Evolutionary conservation across 345 rosid genomes (phyloP), one percentile per base, ranked within the genome.

Genomic region (Diplotaxis tenuifolia): DNA sequence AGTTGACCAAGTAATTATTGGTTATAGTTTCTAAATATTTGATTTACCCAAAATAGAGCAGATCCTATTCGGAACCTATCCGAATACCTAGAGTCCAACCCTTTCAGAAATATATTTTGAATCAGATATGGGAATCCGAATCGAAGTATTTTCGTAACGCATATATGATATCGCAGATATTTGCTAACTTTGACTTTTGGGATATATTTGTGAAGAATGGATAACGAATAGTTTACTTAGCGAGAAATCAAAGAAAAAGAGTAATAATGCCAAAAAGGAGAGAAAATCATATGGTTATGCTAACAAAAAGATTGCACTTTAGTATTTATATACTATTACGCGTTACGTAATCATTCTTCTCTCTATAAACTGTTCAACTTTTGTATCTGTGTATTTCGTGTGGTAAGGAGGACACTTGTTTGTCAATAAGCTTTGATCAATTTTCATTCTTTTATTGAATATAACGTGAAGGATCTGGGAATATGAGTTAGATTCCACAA

Each of bases 211-310:
- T 28, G 27, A 65, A 65, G 25, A 31, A 9, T 29, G 29, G 45
- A 3, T 66, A 49, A 28, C 45, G 4, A 49, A 14, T 49, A 50
- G 27, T 38, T 62, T 38, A 38, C 31, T 12, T 62, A 38, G 67
- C 21, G 20, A 38, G 7, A 40, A 36, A 38, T 38, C 67, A 38
- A 38, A 38, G 14, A 38, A 38, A 21, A 42, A 60, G 49, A 31
- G 71, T 58, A 9, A 52, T 31, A 18, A 20, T 21, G 29, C 4
- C 31, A 3, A 7, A 31, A 31, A 20, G 49, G 20, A 14, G 20
- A 52, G 61, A 52, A 28, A 50, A 67, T 67, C 71, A 52, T n/a
- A 31, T 21, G n/a, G 29, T 52, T 52, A 12, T 67, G 71, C 59
- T 52, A 67, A 52, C 21, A 67, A 52, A 62, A 38, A 36, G 31